Percentiles rank a stretch among this genome's conserved stretches.
Evolutionary conservation across 345 rosid genomes (phyloP).

Genomic region (Viola odorata): DNA sequence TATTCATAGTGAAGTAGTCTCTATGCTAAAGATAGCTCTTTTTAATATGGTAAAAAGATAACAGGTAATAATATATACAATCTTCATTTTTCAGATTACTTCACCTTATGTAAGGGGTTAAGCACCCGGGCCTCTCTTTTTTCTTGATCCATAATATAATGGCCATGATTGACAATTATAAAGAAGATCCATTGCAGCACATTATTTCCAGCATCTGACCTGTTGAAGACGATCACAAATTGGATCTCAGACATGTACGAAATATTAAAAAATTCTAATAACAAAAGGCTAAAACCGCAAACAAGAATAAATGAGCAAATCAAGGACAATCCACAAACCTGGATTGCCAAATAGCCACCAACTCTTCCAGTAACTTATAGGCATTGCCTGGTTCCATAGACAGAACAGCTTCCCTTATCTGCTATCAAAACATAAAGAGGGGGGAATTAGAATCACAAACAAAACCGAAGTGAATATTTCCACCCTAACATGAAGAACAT

Average conservation of each 20-base stretch:
- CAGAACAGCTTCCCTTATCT: constrained; percentile 66
- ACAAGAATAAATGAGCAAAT: not conserved
- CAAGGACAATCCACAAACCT: constrained; percentile 39
- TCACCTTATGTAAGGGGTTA: constrained; percentile 58
- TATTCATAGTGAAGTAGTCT: too few species aligned
- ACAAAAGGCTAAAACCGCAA: not conserved
- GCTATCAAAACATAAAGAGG: constrained; percentile 5
- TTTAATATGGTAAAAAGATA: not conserved
- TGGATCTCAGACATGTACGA: not conserved
- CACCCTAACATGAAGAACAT: constrained; percentile 3
- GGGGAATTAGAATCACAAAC: not conserved
- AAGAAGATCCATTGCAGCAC: constrained; percentile 77
- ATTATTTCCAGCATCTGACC: constrained; percentile 46
- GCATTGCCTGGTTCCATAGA: constrained; percentile 65
- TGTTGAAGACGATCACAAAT: constrained; percentile 28
- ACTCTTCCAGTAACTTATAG: constrained; percentile 51
- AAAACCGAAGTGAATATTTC: not conserved
- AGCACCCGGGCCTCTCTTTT: constrained; percentile 35
- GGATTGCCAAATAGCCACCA: constrained; percentile 73
- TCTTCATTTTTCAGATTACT: not conserved
- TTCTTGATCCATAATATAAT: constrained; percentile 47
- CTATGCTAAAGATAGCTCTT: not conserved
- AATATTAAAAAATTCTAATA: too few species aligned
- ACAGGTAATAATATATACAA: not conserved
- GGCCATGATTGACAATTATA: constrained; percentile 68